phyloP scores from a whole-genome alignment of 2,329 filamentous ascomycete genomes.

The Colletotrichum tabaci region DNA sequence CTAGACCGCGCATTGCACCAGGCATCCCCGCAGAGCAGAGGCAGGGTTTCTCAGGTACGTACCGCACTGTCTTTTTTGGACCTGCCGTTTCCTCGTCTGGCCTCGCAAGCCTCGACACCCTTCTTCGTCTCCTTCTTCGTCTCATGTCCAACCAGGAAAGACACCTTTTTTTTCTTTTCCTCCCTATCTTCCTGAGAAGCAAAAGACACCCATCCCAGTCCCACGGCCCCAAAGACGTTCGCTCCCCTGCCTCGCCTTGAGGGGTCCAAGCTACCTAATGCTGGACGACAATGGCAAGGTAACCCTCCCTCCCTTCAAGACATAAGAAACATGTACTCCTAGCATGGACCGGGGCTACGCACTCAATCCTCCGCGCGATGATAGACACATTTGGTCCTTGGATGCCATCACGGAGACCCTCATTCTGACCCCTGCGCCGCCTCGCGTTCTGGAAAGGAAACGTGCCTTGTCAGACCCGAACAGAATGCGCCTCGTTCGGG shows the following conservation, averaged over 20 bases:
- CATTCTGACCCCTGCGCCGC: conserved; percentile 29
- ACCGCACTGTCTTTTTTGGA: not conserved
- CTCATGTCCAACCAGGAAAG: conserved; percentile 25
- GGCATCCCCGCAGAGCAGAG: conserved; percentile 30
- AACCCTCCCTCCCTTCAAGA: not conserved
- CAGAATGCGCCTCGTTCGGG: conserved; percentile 35
- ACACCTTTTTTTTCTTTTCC: conserved; percentile 16
- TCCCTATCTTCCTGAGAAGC: not conserved
- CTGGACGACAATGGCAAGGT: conserved; percentile 9
- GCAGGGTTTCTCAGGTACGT: conserved; percentile 21
- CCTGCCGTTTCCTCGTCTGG: conserved; percentile 21
- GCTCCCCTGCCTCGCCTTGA: not conserved
- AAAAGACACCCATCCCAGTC: not conserved
- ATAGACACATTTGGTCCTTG: not conserved
- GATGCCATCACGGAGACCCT: conserved; percentile 25
- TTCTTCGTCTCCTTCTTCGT: conserved; percentile 10
- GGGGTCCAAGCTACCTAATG: not conserved
- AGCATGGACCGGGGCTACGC: conserved; percentile 26
- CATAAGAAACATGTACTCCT: not conserved
- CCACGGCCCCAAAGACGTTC: not conserved
- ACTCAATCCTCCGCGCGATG: not conserved
- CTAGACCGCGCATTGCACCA: conserved; percentile 41
- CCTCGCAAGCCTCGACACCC: not conserved
- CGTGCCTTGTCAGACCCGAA: conserved; percentile 41
- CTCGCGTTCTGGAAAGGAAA: conserved; percentile 38